Evolutionary conservation across 768 basidiomycete genomes (phyloP), one percentile per base, ranked within the genome.

Genomic region (Leccinum broughii): DNA sequence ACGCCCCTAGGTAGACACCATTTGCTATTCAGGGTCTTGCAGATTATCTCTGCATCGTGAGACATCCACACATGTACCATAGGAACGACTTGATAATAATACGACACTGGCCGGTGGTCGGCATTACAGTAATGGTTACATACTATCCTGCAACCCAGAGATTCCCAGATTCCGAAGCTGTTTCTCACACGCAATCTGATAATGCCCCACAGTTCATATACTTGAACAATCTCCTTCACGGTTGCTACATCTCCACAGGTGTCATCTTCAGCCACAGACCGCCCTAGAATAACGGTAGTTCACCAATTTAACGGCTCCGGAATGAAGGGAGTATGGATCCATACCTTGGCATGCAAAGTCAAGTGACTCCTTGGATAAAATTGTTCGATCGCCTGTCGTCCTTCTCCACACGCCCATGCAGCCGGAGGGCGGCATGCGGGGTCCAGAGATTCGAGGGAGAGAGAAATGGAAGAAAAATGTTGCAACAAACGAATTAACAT

Each of bases 261-360:
- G 66, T 68, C 80, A 81, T 78, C 57, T 69, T 77, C 32, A 80
- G 73, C 81, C 81, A 82, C 22, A 82, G 61, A 11, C 81, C 81
- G 1, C 79, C 80, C 80, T 80, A 44, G 2, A 11, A 46, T 3
- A 20, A n/a, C 52, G 22, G 14, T 9, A 55, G 39, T 32, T 17
- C 20, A 17, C 3, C 20, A 11, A 32, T 35, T 51, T 15, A 46
- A 22, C 15, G 7, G 20, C 14, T 9, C 50, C 48, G 1, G 1
- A 1, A 32, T 24, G 41, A 34, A 11, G 17, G 30, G 13, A 34
- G 28, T 11, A 11, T 10, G 26, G 44, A 46, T 52, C 14, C 77
- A 53, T 61, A 80, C 78, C 73, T 77, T 70, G 17, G 77, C 70
- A 30, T 75, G 75, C 61, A 77, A 51, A 1, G 75, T 77, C 7